Base-by-base conservation (phyloP, 306 rosid species). In the Cicer bijugum region DNA sequence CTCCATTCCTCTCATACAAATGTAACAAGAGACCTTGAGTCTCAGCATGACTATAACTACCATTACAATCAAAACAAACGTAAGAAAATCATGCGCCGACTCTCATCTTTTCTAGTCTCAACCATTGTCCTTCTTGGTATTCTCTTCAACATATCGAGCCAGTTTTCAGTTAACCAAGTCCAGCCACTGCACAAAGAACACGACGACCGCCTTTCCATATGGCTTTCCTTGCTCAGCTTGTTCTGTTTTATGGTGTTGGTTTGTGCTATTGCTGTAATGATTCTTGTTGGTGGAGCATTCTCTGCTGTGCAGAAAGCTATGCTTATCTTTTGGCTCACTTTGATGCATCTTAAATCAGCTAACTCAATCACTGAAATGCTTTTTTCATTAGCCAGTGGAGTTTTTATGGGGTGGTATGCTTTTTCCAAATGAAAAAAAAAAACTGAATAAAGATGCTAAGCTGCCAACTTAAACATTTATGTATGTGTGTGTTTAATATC, bases 41-140 rank as follows among this genome's bases (percentile, higher is more conserved):
- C 12, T 58, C 42, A 58, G 42, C 9, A 11, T 2, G 43, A 9
- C 42, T 58, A 6, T 33, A 58, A 9, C 10, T 58, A 58, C 17
- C 4, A 12, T 6, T 28, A 33, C 68, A 62, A 62, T 38, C 68
- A 38, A 4, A 46, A 38, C 23, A 39, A 7, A 8, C 33, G 68
- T 8, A 62, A 38, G 23, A 17, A 62, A 62, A 38, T 8, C 7
- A 4, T 14, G 5, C 8, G 0, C 1, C 11, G 8, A 38, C 1
- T 14, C 28, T 61, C 67, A 61, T 38, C 67, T 15, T 61, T 61
- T 14, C 23, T 61, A 61, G 46, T 61, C 46, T 37, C 67, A 61
- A 12, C 12, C 20, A 8, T 40, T 37, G 47, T 14, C 67, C 38
- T 38, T 3, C 47, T 61, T n/a, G 47, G 28, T 38, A 14, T 61